A percentile compares a stretch with the other conserved stretches of the same genome.
phyloP scores from a whole-genome alignment of 78 protist genomes.

The Dictyostelium intermedium region DNA sequence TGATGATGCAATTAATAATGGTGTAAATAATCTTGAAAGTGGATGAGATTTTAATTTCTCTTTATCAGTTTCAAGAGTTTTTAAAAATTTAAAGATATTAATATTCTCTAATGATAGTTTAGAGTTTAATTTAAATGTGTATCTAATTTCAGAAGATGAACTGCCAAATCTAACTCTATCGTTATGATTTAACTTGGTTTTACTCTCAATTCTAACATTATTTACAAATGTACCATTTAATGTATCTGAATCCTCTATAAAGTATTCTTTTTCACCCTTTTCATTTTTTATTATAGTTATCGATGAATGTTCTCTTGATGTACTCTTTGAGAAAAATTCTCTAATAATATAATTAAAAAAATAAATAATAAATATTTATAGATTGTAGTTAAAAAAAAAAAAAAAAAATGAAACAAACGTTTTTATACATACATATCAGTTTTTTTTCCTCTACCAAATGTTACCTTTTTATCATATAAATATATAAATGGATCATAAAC shows the following conservation, averaged over 20 bases:
- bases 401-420: background rate
- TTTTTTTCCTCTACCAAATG: background rate
- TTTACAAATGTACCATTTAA: background rate
- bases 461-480: background rate
- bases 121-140: background rate
- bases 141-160: background rate
- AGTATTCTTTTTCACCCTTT: background rate
- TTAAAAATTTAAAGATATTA: background rate
- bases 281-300: background rate
- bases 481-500: background rate
- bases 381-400: no score
- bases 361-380: background rate
- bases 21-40: slow-evolving; percentile 4
- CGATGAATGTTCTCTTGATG: background rate
- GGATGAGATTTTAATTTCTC: background rate
- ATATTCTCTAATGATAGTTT: background rate
- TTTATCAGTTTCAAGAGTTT: background rate
- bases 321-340: background rate
- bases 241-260: background rate
- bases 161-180: slow-evolving; percentile 27
- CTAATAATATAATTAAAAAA: background rate
- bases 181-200: background rate
- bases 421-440: background rate
- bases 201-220: background rate
- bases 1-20: background rate